Conservation (phyloP, 225 moss, liverwort and hornwort species). For the Sphagnum contortum region DNA sequence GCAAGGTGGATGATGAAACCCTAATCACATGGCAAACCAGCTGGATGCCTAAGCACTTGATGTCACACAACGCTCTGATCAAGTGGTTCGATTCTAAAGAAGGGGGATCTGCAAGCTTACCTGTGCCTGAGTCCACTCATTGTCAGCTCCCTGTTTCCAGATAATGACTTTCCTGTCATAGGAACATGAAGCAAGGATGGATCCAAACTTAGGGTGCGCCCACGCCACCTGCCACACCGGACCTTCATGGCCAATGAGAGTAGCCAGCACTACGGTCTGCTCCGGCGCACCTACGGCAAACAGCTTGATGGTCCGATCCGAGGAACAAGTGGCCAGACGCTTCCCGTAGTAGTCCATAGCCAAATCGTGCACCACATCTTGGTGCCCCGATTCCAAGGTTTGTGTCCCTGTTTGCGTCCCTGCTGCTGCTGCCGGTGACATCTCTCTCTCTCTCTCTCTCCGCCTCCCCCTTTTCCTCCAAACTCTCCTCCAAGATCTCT, state of each 20-base stretch:
- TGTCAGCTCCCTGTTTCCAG: slow-evolving; percentile 69
- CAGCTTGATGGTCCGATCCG: slow-evolving; percentile 73
- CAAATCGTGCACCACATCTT: slow-evolving; percentile 92
- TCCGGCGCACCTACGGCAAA: slow-evolving; percentile 43
- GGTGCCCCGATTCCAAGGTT: slow-evolving; percentile 74
- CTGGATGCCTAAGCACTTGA: too few species aligned
- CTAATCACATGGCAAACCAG: too few species aligned
- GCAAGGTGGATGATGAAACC: too few species aligned
- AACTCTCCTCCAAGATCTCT: too few species aligned
- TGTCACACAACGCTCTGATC: too few species aligned
- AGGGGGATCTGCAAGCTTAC: slow-evolving; percentile 4
- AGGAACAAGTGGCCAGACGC: slow-evolving; percentile 8
- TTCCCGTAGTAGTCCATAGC: slow-evolving; percentile 15
- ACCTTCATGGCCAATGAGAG: slow-evolving; percentile 66
- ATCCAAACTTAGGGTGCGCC: slow-evolving; percentile 86
- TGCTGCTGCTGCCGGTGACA: slow-evolving; percentile 14
- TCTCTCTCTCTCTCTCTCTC: neutral
- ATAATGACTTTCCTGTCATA: slow-evolving; percentile 69
- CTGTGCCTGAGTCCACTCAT: slow-evolving; percentile 78
- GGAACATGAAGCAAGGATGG: slow-evolving; percentile 74
- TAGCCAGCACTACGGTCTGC: slow-evolving; percentile 25
- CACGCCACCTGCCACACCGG: slow-evolving; percentile 91
- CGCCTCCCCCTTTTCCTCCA: too few species aligned
- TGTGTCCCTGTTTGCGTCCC: slow-evolving; percentile 43
- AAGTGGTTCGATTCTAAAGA: too few species aligned